Conservation (phyloP, 2,329 filamentous ascomycete genomes). For the Ophiocordyceps polyrhachis-furcata region DNA sequence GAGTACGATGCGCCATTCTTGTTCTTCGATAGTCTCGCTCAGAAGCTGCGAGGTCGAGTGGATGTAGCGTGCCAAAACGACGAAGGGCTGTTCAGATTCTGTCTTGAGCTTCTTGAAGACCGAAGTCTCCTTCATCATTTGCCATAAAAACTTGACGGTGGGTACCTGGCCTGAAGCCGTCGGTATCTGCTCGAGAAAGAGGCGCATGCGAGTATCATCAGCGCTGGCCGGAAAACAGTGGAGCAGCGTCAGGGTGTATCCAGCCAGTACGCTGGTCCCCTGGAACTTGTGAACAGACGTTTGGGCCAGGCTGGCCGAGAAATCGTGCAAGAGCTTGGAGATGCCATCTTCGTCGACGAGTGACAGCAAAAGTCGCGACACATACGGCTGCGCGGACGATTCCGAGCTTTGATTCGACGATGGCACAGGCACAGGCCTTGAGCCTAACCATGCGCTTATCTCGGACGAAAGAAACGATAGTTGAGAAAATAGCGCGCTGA, state of each 20-base stretch:
- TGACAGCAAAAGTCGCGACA: slow-evolving; percentile 47
- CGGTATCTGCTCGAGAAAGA: slow-evolving; percentile 43
- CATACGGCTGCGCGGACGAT: slow-evolving; percentile 30
- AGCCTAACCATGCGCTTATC: slow-evolving; percentile 26
- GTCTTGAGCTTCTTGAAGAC: slow-evolving; percentile 16
- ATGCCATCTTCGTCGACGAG: slow-evolving; percentile 63
- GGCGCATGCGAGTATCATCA: slow-evolving; percentile 86
- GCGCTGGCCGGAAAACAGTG: slow-evolving; percentile 65
- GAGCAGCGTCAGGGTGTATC: slow-evolving; percentile 70
- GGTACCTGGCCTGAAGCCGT: slow-evolving; percentile 36
- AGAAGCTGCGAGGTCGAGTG: slow-evolving; percentile 9
- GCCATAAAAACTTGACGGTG: slow-evolving; percentile 57
- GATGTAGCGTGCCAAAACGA: slow-evolving; percentile 14
- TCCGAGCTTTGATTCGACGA: slow-evolving; percentile 5
- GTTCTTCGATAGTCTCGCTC: slow-evolving; percentile 11
- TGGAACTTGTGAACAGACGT: slow-evolving; percentile 13
- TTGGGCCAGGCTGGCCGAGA: slow-evolving; percentile 13
- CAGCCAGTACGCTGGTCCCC: slow-evolving; percentile 50
- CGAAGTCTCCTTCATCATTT: slow-evolving; percentile 28
- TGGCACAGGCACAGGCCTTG: slow-evolving; percentile 3
- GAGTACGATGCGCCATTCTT: slow-evolving; percentile 74
- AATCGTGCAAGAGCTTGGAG: slow-evolving; percentile 21
- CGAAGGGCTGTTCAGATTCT: slow-evolving; percentile 12
- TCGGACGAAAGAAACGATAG: slow-evolving; percentile 31
- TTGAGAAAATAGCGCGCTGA: slow-evolving; percentile 34